Percentiles rank a stretch among this genome's conserved stretches.
Evolutionary conservation across 495 filamentous ascomycete genomes (phyloP).

Genomic region (Astrothelium subdiscretum): DNA sequence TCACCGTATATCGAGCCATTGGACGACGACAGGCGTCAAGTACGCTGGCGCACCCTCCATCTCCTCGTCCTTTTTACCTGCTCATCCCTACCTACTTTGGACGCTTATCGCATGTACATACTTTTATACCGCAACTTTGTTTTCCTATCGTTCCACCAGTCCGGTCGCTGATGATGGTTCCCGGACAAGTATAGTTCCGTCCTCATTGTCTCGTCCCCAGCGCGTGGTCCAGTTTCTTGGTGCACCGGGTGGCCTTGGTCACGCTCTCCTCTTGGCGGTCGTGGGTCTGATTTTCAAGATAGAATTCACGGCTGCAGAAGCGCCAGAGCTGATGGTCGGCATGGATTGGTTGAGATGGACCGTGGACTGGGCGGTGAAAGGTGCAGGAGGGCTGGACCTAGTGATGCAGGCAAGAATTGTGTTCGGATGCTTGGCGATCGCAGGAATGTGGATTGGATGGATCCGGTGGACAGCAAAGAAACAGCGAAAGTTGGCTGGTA

Average conservation of each 20-base stretch:
- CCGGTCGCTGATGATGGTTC: neutral
- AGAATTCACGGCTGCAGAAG: conserved; percentile 68
- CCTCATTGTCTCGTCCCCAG: neutral
- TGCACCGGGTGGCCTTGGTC: conserved; percentile 2
- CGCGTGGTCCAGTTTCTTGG: conserved; percentile 6
- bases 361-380: conserved; percentile 10
- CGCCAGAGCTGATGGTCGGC: conserved; percentile 63
- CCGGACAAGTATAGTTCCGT: neutral
- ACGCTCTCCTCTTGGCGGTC: conserved; percentile 25
- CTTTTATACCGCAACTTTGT: conserved; percentile 28
- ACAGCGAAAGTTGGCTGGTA: neutral
- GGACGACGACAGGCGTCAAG: conserved; percentile 97
- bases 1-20: conserved; percentile 54
- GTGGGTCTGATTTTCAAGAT: conserved; percentile 74
- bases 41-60: conserved; percentile 82
- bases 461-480: neutral
- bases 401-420: conserved; percentile 22
- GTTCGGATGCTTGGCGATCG: conserved; percentile 18
- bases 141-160: conserved; percentile 9
- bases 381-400: conserved; percentile 18
- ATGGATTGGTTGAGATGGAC: conserved; percentile 26
- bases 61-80: conserved; percentile 51
- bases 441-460: conserved; percentile 9
- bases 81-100: conserved; percentile 59
- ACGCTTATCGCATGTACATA: conserved; percentile 60